A percentile compares a stretch with the other conserved stretches of the same genome.
Evolutionary conservation across 768 basidiomycete genomes (phyloP).

Genomic region (Boletellus emodensis): DNA sequence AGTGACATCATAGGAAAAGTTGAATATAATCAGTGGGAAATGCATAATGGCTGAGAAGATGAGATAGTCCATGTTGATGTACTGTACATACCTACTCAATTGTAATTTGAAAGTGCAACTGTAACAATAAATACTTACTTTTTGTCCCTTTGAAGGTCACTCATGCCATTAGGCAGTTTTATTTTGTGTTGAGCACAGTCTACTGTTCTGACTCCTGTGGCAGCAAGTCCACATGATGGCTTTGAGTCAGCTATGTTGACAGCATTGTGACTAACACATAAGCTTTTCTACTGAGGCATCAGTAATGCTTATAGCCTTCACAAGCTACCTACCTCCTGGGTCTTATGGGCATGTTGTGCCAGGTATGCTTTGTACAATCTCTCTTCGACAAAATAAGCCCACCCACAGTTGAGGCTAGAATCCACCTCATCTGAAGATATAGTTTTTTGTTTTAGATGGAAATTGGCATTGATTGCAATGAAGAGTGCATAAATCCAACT

Average conservation of each 20-base stretch:
- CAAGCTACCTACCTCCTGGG: no score
- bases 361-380: constrained; percentile 10
- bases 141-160: constrained; percentile 2
- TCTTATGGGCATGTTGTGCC: no score
- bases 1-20: background rate
- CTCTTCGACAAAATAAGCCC: constrained; percentile 27
- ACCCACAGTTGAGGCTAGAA: constrained; percentile 21
- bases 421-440: constrained; percentile 12
- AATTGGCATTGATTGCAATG: no score
- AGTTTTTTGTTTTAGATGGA: constrained; percentile 18
- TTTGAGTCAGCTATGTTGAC: constrained; percentile 3
- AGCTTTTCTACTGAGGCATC: constrained; percentile 3
- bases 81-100: no score
- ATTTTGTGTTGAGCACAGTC: constrained; percentile 1
- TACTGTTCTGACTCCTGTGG: background rate
- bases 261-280: background rate
- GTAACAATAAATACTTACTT: no score
- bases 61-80: background rate
- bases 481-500: constrained; percentile 23
- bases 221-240: background rate
- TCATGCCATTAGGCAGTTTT: background rate
- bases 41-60: background rate
- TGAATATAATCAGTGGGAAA: background rate
- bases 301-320: no score
- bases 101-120: no score